Evolutionary conservation across 2,329 filamentous ascomycete genomes (phyloP).

Genomic region (Botrytis porri): DNA sequence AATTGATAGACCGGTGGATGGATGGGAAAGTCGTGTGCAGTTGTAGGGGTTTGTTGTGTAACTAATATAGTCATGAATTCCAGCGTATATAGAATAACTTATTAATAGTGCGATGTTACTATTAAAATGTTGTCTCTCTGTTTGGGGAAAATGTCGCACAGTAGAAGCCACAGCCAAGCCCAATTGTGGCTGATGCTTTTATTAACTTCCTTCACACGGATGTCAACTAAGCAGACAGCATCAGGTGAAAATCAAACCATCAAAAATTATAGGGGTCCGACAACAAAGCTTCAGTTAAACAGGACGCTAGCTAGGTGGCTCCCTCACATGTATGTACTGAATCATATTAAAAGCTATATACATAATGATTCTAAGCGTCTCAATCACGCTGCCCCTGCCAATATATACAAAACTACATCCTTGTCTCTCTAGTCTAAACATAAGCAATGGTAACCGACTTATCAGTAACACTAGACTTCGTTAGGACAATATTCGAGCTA

Average conservation of each 20-base stretch:
- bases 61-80: not conserved
- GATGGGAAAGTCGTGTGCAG: conserved; percentile 3
- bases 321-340: not conserved
- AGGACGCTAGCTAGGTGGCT: not conserved
- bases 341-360: not conserved
- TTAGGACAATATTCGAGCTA: not conserved
- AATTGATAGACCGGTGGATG: not conserved
- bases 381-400: not conserved
- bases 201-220: not conserved
- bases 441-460: not conserved
- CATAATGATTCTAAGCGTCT: not conserved
- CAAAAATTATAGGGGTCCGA: not conserved
- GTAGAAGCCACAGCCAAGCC: not conserved
- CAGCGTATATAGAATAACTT: not conserved
- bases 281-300: not conserved
- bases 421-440: not conserved
- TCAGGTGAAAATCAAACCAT: not conserved
- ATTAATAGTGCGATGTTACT: not conserved
- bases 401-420: not conserved
- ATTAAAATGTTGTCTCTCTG: not conserved
- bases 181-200: not conserved
- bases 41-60: not conserved
- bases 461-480: not conserved
- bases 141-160: not conserved
- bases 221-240: not conserved